Percentiles rank a stretch among this genome's conserved stretches.
phyloP scores from a whole-genome alignment of 1,139 yeast genomes.

The Lodderomyces parapsilosis region DNA sequence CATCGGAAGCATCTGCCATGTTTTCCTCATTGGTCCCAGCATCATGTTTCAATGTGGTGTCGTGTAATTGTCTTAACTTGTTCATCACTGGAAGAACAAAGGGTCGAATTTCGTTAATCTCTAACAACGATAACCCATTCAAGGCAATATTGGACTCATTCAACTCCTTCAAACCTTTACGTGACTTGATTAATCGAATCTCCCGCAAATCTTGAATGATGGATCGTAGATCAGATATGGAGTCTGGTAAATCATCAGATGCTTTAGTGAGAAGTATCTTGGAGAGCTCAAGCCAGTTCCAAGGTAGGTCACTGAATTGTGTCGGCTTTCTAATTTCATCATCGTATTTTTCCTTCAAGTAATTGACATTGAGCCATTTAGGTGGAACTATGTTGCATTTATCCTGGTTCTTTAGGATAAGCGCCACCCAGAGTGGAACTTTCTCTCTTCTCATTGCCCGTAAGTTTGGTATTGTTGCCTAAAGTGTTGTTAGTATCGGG shows the following conservation, averaged over 20 bases:
- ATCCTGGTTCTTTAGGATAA: slow-evolving; percentile 77
- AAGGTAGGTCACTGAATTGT: slow-evolving; percentile 72
- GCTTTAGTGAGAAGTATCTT: slow-evolving; percentile 68
- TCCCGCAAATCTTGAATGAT: slow-evolving; percentile 82
- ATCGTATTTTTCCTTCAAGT: slow-evolving; percentile 59
- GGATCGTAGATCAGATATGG: slow-evolving; percentile 63
- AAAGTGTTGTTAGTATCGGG: slow-evolving; percentile 16
- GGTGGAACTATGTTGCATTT: slow-evolving; percentile 89
- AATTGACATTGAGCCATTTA: slow-evolving; percentile 69
- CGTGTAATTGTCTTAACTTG: slow-evolving; percentile 57
- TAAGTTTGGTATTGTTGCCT: slow-evolving; percentile 50
- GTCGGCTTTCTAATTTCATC: slow-evolving; percentile 60
- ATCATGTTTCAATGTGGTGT: slow-evolving; percentile 25
- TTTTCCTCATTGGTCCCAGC: slow-evolving; percentile 22
- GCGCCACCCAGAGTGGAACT: slow-evolving; percentile 88
- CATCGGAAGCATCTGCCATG: slow-evolving; percentile 18
- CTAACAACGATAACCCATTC: slow-evolving; percentile 79
- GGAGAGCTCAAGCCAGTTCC: slow-evolving; percentile 84
- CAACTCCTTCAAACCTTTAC: slow-evolving; percentile 73
- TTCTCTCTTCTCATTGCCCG: slow-evolving; percentile 68
- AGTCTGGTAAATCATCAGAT: slow-evolving; percentile 70
- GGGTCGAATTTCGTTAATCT: slow-evolving; percentile 85
- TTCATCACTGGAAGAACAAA: slow-evolving; percentile 80
- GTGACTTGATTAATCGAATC: slow-evolving; percentile 74
- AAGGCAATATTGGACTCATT: slow-evolving; percentile 83